phyloP scores from a whole-genome alignment of 1,284 basidiomycete species.

The Apiotrichum montevideense region DNA sequence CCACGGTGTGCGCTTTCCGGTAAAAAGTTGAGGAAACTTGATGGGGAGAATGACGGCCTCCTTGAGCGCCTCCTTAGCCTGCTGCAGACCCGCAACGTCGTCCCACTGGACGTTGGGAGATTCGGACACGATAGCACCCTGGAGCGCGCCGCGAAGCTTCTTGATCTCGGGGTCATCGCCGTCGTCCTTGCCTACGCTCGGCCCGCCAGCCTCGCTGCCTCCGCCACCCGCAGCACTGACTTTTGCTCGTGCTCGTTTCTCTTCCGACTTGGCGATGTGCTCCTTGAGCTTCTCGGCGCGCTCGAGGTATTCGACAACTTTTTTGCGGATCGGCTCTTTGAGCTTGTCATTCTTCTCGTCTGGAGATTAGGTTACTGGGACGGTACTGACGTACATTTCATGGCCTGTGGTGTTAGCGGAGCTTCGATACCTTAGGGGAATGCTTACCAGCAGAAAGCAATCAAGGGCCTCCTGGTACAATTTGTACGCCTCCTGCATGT shows the following conservation, averaged over 20 bases:
- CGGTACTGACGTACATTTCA: constrained; percentile 56
- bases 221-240: constrained; percentile 68
- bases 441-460: constrained; percentile 84
- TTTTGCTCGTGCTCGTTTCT: constrained; percentile 68
- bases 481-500: constrained; percentile 73
- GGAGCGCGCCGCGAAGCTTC: constrained; percentile 83
- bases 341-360: constrained; percentile 96
- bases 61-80: constrained; percentile 91
- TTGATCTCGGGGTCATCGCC: constrained; percentile 87
- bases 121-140: constrained; percentile 84
- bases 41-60: constrained; percentile 98
- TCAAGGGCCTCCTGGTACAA: constrained; percentile 91
- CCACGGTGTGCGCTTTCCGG: constrained; percentile 97
- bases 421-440: constrained; percentile 56
- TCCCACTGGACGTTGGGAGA: constrained; percentile 97
- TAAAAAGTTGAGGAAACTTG: constrained; percentile 98
- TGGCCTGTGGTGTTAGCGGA: constrained; percentile 33
- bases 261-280: constrained; percentile 60
- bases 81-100: constrained; percentile 91
- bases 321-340: constrained; percentile 76
- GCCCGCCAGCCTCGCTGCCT: constrained; percentile 57
- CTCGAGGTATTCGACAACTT: constrained; percentile 86
- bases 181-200: constrained; percentile 60
- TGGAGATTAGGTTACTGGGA: constrained; percentile 40
- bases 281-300: constrained; percentile 90